Conservation (phyloP, 2,329 filamentous ascomycete genomes). For the Trichophyton equinum region DNA sequence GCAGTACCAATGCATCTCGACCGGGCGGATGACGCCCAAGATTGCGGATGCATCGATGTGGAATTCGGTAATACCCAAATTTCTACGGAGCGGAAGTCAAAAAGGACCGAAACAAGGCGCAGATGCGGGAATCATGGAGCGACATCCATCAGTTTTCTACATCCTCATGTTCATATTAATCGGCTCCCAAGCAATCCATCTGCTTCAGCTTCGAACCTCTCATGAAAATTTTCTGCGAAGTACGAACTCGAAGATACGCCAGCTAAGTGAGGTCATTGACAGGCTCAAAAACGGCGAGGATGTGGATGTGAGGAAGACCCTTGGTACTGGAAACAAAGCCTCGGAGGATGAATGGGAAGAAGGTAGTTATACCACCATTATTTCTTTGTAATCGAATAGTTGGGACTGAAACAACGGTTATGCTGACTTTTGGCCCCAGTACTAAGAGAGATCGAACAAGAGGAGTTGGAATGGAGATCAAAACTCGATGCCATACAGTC, state of each 20-base stretch:
- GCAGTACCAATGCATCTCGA: conserved; percentile 16
- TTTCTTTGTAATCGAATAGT: background rate
- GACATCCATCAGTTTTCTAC: conserved; percentile 70
- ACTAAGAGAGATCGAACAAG: conserved; percentile 26
- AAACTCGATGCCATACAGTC: background rate
- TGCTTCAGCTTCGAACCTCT: conserved; percentile 68
- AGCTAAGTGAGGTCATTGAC: conserved; percentile 54
- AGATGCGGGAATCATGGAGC: conserved; percentile 35
- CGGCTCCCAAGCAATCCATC: conserved; percentile 89
- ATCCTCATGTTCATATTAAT: conserved; percentile 75
- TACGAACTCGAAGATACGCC: conserved; percentile 63
- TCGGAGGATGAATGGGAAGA: conserved; percentile 83
- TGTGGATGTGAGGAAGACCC: conserved; percentile 68
- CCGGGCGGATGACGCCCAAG: conserved; percentile 31
- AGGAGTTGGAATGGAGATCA: conserved; percentile 27
- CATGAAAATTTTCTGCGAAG: conserved; percentile 59
- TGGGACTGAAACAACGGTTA: background rate
- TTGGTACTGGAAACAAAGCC: conserved; percentile 65
- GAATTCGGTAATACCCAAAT: conserved; percentile 56
- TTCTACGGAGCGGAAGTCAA: conserved; percentile 23
- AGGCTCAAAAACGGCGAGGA: conserved; percentile 39
- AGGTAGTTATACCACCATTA: conserved; percentile 39
- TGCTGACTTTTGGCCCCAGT: background rate
- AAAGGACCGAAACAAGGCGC: conserved; percentile 20
- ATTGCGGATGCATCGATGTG: conserved; percentile 52